These are phyloP conservation scores for Trichophyton mentagrophytes DNA, from an alignment of 2,329 filamentous ascomycete genomes.

Conservation along the genomic window DNA sequence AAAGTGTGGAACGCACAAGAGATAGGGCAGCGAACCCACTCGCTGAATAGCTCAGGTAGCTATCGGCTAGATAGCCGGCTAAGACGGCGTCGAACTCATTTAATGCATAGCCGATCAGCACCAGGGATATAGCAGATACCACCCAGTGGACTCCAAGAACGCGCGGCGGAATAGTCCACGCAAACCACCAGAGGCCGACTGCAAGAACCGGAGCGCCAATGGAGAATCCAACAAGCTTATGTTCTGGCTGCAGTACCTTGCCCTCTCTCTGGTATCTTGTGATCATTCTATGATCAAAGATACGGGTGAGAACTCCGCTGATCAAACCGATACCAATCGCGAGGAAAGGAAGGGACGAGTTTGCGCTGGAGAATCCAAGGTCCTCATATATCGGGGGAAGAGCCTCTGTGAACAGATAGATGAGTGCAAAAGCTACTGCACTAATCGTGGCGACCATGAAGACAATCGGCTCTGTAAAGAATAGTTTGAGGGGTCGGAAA, in stretches of 20 bases:
- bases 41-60: neutral
- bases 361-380: neutral
- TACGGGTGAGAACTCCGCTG: neutral
- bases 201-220: neutral
- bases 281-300: neutral
- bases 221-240: neutral
- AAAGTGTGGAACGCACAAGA: neutral
- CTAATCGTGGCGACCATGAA: neutral
- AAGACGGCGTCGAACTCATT: neutral
- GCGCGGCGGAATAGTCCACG: neutral
- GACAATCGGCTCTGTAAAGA: neutral
- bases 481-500: neutral
- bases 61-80: neutral
- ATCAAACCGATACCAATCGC: neutral
- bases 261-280: neutral
- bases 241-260: neutral
- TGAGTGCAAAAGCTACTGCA: neutral
- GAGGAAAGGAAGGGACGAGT: neutral
- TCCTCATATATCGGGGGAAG: neutral
- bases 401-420: neutral
- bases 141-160: neutral
- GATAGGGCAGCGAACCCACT: neutral
- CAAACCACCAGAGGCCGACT: neutral
- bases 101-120: neutral
- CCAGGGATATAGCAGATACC: neutral